Evolutionary conservation across 805 yeast species (phyloP), one percentile per base, ranked within the genome.

Genomic region (Sporopachydermia quercuum): DNA sequence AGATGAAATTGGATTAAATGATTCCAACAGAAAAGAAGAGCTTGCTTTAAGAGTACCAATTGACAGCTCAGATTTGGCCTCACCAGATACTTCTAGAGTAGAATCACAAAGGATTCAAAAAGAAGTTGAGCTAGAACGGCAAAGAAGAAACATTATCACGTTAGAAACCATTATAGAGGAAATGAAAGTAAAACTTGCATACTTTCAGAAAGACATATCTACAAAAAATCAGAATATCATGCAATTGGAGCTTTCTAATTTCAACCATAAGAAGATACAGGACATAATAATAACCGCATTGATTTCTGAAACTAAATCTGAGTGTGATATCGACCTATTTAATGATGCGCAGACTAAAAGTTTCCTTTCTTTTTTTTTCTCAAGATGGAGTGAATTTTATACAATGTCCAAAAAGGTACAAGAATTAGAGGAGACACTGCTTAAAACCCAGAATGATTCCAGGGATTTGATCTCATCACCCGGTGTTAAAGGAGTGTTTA

Each of bases 391-490:
- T 1, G 42, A 44, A n/a, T 40, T 49, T 5, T 18, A 40, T 3
- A 39, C 40, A 2, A 33, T 51, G 6, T 47, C 39, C 13, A 43
- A 45, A 4, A 33, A 37, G 11, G 18, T 48, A 2, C 8, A 44
- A 8, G 47, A 45, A 16, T 34, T 51, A 15, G n/a, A n/a, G n/a
- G n/a, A n/a, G n/a, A n/a, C n/a, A n/a, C n/a, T n/a, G n/a, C n/a
- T n/a, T n/a, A 49, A 50, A 27, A 15, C 47, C 3, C 44, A 44
- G n/a, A 15, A 48, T 1, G 45, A 41, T 5, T 48, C 45, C 13
- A 19, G 40, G 6, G 30, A 8, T n/a, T n/a, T 23, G 8, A 23
- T n/a, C 13, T 8, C 30, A 23, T 23, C 30, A 8, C 30, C 30
- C 8, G 30, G 30, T n/a, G 30, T 23, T 8, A 23, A 23, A 23